Base-by-base conservation (phyloP, 768 basidiomycete species). In the Xerocomellus amylosporus region DNA sequence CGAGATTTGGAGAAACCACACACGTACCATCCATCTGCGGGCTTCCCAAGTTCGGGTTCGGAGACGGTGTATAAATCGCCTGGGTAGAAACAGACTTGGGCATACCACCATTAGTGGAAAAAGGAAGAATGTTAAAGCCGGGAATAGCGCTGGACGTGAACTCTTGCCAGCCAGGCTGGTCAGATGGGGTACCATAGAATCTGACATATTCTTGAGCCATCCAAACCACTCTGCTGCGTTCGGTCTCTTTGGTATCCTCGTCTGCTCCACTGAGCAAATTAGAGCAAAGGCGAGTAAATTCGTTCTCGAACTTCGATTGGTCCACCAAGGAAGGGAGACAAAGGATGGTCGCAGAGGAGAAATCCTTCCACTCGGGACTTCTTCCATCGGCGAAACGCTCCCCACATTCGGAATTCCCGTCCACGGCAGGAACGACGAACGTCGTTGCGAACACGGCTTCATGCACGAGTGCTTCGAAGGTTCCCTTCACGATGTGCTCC, bases 401-500 rank as follows among this genome's bases (percentile, higher is more conserved):
- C 49, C 40, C 53, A 30, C 53, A 56, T 24, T 64, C 62, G 19
- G 43, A 33, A 20, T 60, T 53, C 10, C 52, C 56, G n/a, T 66
- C 64, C 30, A 46, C 33, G 38, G 53, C 36, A 33, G 56, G 22
- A 46, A 67, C 46, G 41, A 73, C 50, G 64, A 87, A 90, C 14
- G 82, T 84, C 1, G 90, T 91, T 13, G 80, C 86, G 65, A 93
- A 93, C 13, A 90, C 84, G 12, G 82, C 73, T 70, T 93, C 93
- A 63, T 95, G 92, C 0, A 87, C 72, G 7, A 94, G 77, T 1
- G 93, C 90, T 66, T 93, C 91, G 38, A 84, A 79, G 0, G 83
- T 85, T 13, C 90, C 91, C 46, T 81, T 84, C 61, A 80, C 76
- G 33, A 92, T 75, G 10, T 60, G 66, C 2, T 58, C 69, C 52